Evolutionary conservation across 768 basidiomycete species (phyloP).

Genomic region (Chiua virens): DNA sequence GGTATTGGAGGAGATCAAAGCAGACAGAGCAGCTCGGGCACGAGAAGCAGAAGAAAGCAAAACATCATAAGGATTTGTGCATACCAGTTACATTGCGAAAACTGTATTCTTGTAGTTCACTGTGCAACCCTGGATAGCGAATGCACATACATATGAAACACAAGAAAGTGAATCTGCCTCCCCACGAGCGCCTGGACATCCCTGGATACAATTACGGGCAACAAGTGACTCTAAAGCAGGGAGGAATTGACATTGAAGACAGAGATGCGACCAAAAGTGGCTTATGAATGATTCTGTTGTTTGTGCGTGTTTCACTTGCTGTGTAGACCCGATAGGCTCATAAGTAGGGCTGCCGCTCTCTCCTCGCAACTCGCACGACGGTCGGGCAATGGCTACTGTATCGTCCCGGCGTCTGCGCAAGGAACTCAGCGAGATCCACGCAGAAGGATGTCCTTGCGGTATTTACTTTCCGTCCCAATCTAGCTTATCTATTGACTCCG

Average conservation of each 20-base stretch:
- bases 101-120: constrained; percentile 27
- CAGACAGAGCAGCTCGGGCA: constrained; percentile 54
- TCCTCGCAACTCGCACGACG: constrained; percentile 12
- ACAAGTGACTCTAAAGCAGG: constrained; percentile 74
- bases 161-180: constrained; percentile 50
- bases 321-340: too few relatives aligned
- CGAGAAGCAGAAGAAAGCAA: constrained; percentile 36
- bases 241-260: constrained; percentile 44
- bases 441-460: constrained; percentile 70
- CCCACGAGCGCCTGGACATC: constrained; percentile 67
- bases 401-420: constrained; percentile 65
- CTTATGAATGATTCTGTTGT: constrained; percentile 34
- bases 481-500: constrained; percentile 1
- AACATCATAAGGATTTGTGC: constrained; percentile 2
- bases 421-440: constrained; percentile 66
- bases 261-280: background rate
- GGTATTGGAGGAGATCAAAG: constrained; percentile 84
- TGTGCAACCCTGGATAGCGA: constrained; percentile 9
- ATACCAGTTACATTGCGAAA: constrained; percentile 2
- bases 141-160: constrained; percentile 24
- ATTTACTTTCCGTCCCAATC: constrained; percentile 9
- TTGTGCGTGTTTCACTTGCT: constrained; percentile 38
- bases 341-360: too few relatives aligned
- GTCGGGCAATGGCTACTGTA: constrained; percentile 55
- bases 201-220: constrained; percentile 38